A percentile compares a stretch with the other conserved stretches of the same genome.
phyloP scores from a whole-genome alignment of 352 stramenopile genomes.

The Peronospora farinosa region DNA sequence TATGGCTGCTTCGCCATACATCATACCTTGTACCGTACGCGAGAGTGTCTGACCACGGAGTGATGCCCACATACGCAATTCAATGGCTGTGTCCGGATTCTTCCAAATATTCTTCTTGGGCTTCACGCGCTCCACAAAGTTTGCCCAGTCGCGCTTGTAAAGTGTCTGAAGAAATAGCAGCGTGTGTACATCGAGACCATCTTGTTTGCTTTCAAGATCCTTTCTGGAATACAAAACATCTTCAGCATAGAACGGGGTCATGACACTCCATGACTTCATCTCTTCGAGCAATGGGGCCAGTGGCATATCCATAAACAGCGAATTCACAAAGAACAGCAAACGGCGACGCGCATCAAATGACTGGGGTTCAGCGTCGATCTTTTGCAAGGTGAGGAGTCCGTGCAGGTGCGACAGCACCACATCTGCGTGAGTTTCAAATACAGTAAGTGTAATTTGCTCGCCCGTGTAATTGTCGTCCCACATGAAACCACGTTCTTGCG shows the following conservation, averaged over 20 bases:
- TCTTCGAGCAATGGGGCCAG: conserved; percentile 93
- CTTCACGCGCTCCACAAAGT: conserved; percentile 95
- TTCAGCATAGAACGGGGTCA: conserved; percentile 99
- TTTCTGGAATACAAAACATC: conserved; percentile 95
- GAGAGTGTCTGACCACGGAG: conserved; percentile 95
- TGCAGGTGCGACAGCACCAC: conserved; percentile 87
- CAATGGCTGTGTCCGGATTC: conserved; percentile 70
- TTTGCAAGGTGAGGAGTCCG: conserved; percentile 93
- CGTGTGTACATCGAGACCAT: conserved; percentile 87
- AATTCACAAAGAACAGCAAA: conserved; percentile 98
- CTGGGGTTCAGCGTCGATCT: conserved; percentile 95
- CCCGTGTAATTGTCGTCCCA: conserved; percentile 97
- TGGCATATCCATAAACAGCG: conserved; percentile 99
- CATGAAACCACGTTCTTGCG: conserved; percentile 96
- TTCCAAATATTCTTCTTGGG: conserved; percentile 92
- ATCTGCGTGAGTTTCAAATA: conserved; percentile 74
- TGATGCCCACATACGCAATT: conserved; percentile 96
- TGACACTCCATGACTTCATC: conserved; percentile 98
- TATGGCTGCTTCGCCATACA: conserved; percentile 98
- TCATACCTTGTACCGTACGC: conserved; percentile 97
- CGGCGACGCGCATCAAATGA: conserved; percentile 93
- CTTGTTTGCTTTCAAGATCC: conserved; percentile 94
- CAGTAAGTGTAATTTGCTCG: conserved; percentile 87
- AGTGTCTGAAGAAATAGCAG: conserved; percentile 92
- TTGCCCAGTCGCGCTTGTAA: conserved; percentile 97